A percentile compares a stretch with the other conserved stretches of the same genome.
These are phyloP conservation scores for Neurospora hispaniola DNA, from an alignment of 495 filamentous ascomycete species.

Conservation along the genomic window DNA sequence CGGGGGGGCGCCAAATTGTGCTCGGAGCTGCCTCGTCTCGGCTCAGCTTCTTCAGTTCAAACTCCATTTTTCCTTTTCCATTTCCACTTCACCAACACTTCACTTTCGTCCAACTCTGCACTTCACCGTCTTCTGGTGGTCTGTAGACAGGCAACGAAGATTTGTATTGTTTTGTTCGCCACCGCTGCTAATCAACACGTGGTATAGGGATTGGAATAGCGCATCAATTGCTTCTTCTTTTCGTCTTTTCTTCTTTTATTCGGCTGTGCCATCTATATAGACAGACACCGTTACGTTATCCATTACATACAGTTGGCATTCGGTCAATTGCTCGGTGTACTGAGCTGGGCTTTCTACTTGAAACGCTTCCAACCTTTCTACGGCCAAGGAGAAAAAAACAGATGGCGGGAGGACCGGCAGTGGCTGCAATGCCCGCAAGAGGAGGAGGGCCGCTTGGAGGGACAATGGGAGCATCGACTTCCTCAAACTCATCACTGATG, in stretches of 20 bases:
- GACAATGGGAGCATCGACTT: background rate
- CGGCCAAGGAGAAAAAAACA: background rate
- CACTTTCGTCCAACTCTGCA: background rate
- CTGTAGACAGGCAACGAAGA: background rate
- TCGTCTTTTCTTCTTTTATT: background rate
- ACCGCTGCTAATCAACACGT: background rate
- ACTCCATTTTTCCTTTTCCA: background rate
- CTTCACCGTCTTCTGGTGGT: background rate
- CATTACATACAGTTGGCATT: background rate
- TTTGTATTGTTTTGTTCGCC: background rate
- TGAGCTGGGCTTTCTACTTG: background rate
- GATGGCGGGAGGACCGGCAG: constrained; percentile 15
- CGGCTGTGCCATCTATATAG: background rate
- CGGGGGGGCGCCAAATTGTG: background rate
- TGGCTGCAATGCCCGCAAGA: constrained; percentile 5
- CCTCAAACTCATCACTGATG: constrained; percentile 2
- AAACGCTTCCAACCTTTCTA: background rate
- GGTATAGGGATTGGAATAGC: background rate
- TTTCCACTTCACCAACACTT: background rate
- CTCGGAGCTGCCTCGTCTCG: background rate
- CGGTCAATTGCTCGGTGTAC: background rate
- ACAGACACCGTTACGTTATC: background rate
- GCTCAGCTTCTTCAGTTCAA: background rate
- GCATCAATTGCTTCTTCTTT: background rate
- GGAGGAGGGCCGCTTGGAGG: background rate